Evolutionary conservation across 1,139 yeast genomes (phyloP).

Genomic region (Kluyveromyces sp.): DNA sequence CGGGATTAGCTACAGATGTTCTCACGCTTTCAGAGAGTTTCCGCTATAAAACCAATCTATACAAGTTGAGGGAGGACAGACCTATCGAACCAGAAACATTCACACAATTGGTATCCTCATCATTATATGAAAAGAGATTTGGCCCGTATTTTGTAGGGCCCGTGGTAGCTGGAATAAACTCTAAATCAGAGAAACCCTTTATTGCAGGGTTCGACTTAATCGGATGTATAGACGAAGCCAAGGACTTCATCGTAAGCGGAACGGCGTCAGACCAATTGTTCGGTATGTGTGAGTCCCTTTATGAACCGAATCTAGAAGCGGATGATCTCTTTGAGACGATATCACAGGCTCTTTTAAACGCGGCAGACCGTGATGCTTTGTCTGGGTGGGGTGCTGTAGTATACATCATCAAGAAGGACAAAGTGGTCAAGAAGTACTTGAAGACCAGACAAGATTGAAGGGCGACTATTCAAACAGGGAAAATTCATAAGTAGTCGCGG

Average conservation of each 20-base stretch:
- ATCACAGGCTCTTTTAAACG: constrained; percentile 87
- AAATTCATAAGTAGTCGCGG: not conserved
- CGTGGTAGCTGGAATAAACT: constrained; percentile 87
- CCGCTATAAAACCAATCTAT: constrained; percentile 78
- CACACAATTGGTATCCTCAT: constrained; percentile 85
- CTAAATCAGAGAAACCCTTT: constrained; percentile 76
- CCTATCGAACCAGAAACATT: constrained; percentile 87
- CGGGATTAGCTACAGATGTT: constrained; percentile 95
- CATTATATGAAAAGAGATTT: constrained; percentile 84
- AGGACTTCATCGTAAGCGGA: constrained; percentile 95
- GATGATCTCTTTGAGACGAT: constrained; percentile 95
- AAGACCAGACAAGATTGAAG: constrained; percentile 86
- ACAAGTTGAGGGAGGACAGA: constrained; percentile 87
- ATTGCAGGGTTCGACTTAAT: constrained; percentile 94
- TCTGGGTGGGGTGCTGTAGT: constrained; percentile 99
- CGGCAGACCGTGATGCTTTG: constrained; percentile 95
- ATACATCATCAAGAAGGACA: constrained; percentile 85
- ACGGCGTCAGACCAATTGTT: constrained; percentile 93
- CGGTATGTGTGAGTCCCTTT: constrained; percentile 98
- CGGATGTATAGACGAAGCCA: constrained; percentile 93
- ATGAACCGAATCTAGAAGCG: constrained; percentile 88
- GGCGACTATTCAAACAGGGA: constrained; percentile 9
- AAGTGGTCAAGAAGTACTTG: constrained; percentile 77
- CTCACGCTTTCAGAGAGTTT: constrained; percentile 75
- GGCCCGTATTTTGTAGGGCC: constrained; percentile 98